Conservation (phyloP, 2,329 filamentous ascomycete genomes). For the Xylariales sp. region DNA sequence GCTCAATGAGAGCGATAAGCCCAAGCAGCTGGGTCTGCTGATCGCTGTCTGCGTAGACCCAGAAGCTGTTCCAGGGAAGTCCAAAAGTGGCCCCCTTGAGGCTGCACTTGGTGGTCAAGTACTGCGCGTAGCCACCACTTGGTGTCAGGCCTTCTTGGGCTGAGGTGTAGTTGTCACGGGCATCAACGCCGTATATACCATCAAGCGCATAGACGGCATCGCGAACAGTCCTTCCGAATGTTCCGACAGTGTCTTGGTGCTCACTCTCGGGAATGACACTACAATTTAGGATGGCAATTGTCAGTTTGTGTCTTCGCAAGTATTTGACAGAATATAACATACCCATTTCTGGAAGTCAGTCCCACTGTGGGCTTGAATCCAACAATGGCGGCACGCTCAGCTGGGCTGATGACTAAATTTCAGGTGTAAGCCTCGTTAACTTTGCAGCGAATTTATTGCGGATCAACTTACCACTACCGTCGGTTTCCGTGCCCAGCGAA, state of each 20-base stretch:
- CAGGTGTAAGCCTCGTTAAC: too few relatives aligned
- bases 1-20: constrained; percentile 48
- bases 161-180: constrained; percentile 61
- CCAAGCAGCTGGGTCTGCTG: constrained; percentile 37
- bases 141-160: constrained; percentile 53
- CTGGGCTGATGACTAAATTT: constrained; percentile 68
- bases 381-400: constrained; percentile 63
- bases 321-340: constrained; percentile 3
- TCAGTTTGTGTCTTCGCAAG: neutral
- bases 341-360: constrained; percentile 56
- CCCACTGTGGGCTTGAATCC: constrained; percentile 76
- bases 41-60: constrained; percentile 53
- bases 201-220: constrained; percentile 65
- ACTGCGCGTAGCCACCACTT: constrained; percentile 50
- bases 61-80: constrained; percentile 68
- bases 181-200: constrained; percentile 62
- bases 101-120: constrained; percentile 46
- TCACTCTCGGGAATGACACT: constrained; percentile 59
- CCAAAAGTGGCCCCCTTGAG: constrained; percentile 63
- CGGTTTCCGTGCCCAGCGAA: constrained; percentile 69
- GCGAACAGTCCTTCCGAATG: constrained; percentile 62
- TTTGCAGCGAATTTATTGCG: too few relatives aligned
- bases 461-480: constrained; percentile 51
- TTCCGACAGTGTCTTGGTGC: constrained; percentile 66
- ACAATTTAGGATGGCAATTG: constrained; percentile 1